phyloP scores from a whole-genome alignment of 495 filamentous ascomycete genomes.

The Astrothelium macrocarpum region DNA sequence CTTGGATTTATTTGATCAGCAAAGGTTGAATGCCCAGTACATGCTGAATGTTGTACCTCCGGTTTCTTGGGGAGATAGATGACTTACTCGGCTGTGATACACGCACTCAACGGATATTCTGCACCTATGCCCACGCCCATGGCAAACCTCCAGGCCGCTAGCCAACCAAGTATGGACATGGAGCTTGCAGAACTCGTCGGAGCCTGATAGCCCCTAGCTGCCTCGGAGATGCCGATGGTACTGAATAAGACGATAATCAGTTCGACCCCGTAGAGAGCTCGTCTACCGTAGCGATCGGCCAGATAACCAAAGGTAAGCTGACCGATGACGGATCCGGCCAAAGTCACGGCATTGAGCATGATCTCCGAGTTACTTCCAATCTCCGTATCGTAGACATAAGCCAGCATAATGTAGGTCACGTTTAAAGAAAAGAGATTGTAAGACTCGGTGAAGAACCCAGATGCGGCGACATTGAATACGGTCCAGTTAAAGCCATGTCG shows the following conservation, averaged over 20 bases:
- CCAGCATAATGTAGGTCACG: slow-evolving; percentile 50
- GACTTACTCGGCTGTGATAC: slow-evolving; percentile 52
- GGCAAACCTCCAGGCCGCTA: slow-evolving; percentile 24
- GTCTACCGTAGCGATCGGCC: slow-evolving; percentile 52
- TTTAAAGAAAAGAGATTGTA: slow-evolving; percentile 65
- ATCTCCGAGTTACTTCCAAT: slow-evolving; percentile 10
- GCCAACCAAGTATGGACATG: slow-evolving; percentile 12
- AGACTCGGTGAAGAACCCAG: slow-evolving; percentile 60
- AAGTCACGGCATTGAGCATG: slow-evolving; percentile 51
- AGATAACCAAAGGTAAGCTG: slow-evolving; percentile 52
- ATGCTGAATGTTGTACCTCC: no score
- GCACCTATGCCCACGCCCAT: slow-evolving; percentile 41
- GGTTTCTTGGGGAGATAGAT: not conserved
- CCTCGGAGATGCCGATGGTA: slow-evolving; percentile 44
- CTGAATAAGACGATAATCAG: slow-evolving; percentile 46
- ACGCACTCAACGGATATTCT: slow-evolving; percentile 48
- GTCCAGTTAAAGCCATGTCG: slow-evolving; percentile 16
- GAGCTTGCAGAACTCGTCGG: not conserved
- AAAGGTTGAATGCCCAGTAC: no score
- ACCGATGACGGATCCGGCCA: slow-evolving; percentile 50
- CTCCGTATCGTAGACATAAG: slow-evolving; percentile 45
- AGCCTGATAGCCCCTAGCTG: slow-evolving; percentile 1
- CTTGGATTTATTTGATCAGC: slow-evolving; percentile 25
- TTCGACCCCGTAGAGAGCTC: slow-evolving; percentile 55
- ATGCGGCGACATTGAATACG: slow-evolving; percentile 43